Evolutionary conservation across 371 early-diverging fungal genomes (phyloP), one percentile per base, ranked within the genome.

Genomic region (Capillidium rhysosporum): DNA sequence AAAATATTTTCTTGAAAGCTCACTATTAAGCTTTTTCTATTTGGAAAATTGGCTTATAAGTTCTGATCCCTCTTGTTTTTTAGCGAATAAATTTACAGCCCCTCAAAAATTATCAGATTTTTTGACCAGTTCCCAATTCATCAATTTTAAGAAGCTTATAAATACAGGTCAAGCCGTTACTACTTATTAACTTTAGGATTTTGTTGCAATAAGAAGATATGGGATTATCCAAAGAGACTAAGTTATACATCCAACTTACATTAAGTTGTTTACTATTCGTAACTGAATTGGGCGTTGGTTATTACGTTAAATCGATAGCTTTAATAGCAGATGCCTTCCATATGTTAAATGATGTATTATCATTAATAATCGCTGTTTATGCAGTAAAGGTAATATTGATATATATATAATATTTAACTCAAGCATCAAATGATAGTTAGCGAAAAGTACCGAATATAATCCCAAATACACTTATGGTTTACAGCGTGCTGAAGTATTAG

Each of bases 311-410:
- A 30, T 89, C 89, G n/a, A 64, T 92, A 24, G 84, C 91, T 10
- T 72, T 92, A 56, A 68, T 92, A n/a, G 91, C 91, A 0, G 92
- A 92, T 66, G 79, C 87, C 0, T 92, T 89, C 71, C 92, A 92
- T 64, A 89, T 89, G 90, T 65, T 90, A 43, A 82, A 77, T 55
- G 93, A 92, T 66, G 71, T 91, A 29, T 60, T 87, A 7, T 72
- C 82, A 39, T 73, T 89, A 58, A 63, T 74, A 30, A 78, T 92
- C 40, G 92, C 86, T n/a, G 67, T 85, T 30, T 85, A 82, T 69
- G 91, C 93, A 25, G 82, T 89, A 40, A 67, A 70, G 60, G 81
- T 81, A 70, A 55, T 64, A 46, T 31, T 26, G 31, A 23, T 24
- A 24, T 44, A n/a, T 26, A 29, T 44, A 49, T 21, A 18, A 14